Conservation (phyloP, 345 rosid genomes). For the Hibiscus syriacus region DNA sequence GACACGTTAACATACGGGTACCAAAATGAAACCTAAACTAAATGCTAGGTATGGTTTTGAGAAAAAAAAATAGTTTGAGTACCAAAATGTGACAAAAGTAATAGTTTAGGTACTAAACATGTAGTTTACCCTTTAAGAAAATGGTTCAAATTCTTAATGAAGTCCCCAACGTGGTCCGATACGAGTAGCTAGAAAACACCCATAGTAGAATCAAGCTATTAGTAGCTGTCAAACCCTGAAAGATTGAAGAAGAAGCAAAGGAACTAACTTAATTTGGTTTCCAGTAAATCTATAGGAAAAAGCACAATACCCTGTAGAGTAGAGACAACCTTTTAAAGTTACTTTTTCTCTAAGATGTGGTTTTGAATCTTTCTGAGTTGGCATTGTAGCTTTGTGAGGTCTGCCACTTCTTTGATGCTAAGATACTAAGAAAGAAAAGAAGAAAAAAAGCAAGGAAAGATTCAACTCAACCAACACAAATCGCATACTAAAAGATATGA, state of each 20-base stretch:
- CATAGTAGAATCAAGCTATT: neutral
- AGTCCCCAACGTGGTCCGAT: neutral
- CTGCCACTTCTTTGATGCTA: constrained; percentile 14
- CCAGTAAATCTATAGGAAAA: neutral
- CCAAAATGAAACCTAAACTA: no score
- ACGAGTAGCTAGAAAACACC: neutral
- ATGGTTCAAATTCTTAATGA: constrained; percentile 1
- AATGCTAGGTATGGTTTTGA: no score
- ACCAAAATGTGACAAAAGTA: no score
- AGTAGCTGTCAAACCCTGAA: no score
- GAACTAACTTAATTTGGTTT: neutral
- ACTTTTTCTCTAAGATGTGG: constrained; percentile 17
- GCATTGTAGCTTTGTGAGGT: constrained; percentile 40
- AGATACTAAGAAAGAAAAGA: constrained; percentile 3
- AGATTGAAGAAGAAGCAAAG: no score
- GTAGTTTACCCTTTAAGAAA: no score
- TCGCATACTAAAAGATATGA: neutral
- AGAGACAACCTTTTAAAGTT: constrained; percentile 9
- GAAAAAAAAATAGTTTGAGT: no score
- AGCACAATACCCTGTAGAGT: neutral
- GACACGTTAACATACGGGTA: no score
- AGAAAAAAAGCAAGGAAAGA: neutral
- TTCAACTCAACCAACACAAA: constrained; percentile 3
- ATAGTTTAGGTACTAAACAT: no score
- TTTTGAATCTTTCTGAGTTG: constrained; percentile 34